Evolutionary conservation across 1,284 basidiomycete species (phyloP).

Genomic region (Peniophora sp.): DNA sequence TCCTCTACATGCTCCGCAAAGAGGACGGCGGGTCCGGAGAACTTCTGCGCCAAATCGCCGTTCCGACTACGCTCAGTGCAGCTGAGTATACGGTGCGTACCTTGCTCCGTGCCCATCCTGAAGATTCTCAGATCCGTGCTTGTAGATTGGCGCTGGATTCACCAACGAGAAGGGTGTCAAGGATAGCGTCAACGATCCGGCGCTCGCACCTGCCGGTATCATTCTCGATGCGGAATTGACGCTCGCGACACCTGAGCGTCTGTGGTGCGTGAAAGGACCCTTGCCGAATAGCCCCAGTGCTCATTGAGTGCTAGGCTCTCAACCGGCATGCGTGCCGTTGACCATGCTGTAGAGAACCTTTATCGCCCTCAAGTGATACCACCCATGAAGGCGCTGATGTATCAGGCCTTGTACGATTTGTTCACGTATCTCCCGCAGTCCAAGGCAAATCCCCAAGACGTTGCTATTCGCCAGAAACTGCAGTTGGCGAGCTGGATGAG

Average conservation of each 20-base stretch:
- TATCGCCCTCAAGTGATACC: conserved; percentile 52
- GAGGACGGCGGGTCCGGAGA: conserved; percentile 33
- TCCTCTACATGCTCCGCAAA: conserved; percentile 53
- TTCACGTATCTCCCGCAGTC: conserved; percentile 66
- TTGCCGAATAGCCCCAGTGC: not conserved
- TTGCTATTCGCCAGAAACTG: conserved; percentile 59
- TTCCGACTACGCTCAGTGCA: conserved; percentile 77
- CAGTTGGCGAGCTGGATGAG: conserved; percentile 78
- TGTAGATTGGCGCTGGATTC: conserved; percentile 60
- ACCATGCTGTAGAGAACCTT: conserved; percentile 74
- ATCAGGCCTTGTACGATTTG: conserved; percentile 61
- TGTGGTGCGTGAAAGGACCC: conserved; percentile 46
- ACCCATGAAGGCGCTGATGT: conserved; percentile 58
- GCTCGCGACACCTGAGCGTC: conserved; percentile 61
- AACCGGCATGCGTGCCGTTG: conserved; percentile 67
- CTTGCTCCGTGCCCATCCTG: not conserved
- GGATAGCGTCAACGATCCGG: conserved; percentile 40
- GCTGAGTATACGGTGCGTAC: conserved; percentile 62
- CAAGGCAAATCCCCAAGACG: conserved; percentile 48
- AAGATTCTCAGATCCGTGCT: no score
- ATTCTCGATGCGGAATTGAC: conserved; percentile 77
- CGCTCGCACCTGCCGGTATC: conserved; percentile 60
- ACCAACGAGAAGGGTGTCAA: conserved; percentile 70
- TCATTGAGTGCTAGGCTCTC: conserved; percentile 52
- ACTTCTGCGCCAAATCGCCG: conserved; percentile 51